Base-by-base conservation (phyloP, 148 eudicot species). In the Amaranthus palmeri region DNA sequence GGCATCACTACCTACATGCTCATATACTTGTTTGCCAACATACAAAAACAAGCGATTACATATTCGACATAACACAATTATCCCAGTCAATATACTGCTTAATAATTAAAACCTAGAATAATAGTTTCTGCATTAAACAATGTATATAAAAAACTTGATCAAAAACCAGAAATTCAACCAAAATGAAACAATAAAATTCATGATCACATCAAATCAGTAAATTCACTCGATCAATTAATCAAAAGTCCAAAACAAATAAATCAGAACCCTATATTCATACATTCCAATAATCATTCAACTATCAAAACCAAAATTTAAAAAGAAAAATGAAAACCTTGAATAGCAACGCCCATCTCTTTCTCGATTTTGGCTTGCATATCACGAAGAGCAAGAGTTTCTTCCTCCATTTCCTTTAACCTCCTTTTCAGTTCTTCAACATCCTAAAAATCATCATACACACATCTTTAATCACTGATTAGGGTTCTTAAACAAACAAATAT, bases 281-380 rank as follows among this genome's bases (percentile, higher is more conserved):
- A 65, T 48, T 62, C 50, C 36, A 13, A 25, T 12, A 69, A 69
- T 54, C 3, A 45, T 3, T 12, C 4, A 25, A 47, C 3, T 1
- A 56, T 10, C 64, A 57, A 70, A 42, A 18, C 3, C 44, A 48
- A 5, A 12, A 41, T 14, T 9, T 8, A 55, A 17, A 17, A 25
- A 10, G 17, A 54, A 4, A 12, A 14, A 47, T 7, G 25, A 36
- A 51, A 47, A 87, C 91, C 91, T 85, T 87, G 91, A 69, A 78
- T 79, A 64, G 88, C 36, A 25, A 25, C 71, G 71, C 87, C 82
- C 87, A 85, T 87, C 15, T 87, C 88, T 48, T 87, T 85, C 83
- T 87, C 87, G 54, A 87, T 88, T 79, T 87, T 85, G 36, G 91
- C 86, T 78, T 87, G 91, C 91, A 85, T 87, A 65, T 87, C 88